Evolutionary conservation across 306 rosid species (phyloP).

Genomic region (Senna tora): DNA sequence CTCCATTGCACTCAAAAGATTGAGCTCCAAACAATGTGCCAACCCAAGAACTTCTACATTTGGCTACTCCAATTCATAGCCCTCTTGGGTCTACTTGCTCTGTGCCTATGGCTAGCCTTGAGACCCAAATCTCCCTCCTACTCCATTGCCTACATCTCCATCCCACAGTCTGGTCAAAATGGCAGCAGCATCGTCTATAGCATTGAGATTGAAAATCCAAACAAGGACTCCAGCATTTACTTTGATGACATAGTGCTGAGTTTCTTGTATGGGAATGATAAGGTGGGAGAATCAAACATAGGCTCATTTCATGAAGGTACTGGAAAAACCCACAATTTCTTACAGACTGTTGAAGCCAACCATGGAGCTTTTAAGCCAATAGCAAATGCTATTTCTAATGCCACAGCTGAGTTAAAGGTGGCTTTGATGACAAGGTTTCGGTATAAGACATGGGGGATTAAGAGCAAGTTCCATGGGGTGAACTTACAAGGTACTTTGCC

Average conservation of each 20-base stretch:
- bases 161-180: slow-evolving; percentile 36
- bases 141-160: slow-evolving; percentile 42
- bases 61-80: slow-evolving; percentile 37
- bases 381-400: slow-evolving; percentile 40
- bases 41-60: slow-evolving; percentile 33
- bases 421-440: slow-evolving; percentile 38
- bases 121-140: slow-evolving; percentile 47
- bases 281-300: slow-evolving; percentile 44
- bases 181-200: slow-evolving; percentile 35
- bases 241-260: slow-evolving; percentile 37
- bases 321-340: slow-evolving; percentile 3
- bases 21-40: slow-evolving; percentile 26
- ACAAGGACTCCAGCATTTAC: slow-evolving; percentile 48
- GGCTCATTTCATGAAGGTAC: slow-evolving; percentile 43
- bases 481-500: slow-evolving; percentile 36
- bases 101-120: slow-evolving; percentile 47
- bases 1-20: background rate
- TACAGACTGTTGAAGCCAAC: slow-evolving; percentile 17
- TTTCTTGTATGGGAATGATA: slow-evolving; percentile 46
- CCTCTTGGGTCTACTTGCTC: slow-evolving; percentile 43
- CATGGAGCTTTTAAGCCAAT: slow-evolving; percentile 38
- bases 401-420: slow-evolving; percentile 52
- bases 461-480: slow-evolving; percentile 50
- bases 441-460: slow-evolving; percentile 58
- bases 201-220: slow-evolving; percentile 52